Conservation (phyloP, 1,284 basidiomycete genomes). For the Hypsizygus ulmarius region DNA sequence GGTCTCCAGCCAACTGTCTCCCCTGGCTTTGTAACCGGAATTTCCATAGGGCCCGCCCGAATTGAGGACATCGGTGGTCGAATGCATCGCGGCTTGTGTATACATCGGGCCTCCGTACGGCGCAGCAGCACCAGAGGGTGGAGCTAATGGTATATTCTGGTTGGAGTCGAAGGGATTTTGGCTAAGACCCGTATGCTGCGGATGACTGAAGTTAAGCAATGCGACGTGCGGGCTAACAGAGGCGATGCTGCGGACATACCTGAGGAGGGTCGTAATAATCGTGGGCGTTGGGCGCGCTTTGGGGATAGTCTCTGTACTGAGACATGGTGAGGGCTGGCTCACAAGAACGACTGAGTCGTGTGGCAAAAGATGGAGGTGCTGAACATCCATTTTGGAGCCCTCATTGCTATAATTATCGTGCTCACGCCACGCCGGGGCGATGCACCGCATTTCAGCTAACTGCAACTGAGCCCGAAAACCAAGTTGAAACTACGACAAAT, state of each 20-base stretch:
- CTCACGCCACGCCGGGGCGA: not conserved
- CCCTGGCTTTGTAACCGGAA: slow-evolving; percentile 12
- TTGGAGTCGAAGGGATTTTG: slow-evolving; percentile 20
- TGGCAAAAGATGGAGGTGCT: not conserved
- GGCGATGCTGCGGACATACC: slow-evolving; percentile 12
- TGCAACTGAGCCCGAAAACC: no score
- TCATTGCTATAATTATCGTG: slow-evolving; percentile 1
- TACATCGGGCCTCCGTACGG: slow-evolving; percentile 18
- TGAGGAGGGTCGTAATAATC: slow-evolving; percentile 18
- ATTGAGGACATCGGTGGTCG: slow-evolving; percentile 13
- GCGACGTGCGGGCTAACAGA: slow-evolving; percentile 1
- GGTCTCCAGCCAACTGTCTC: slow-evolving; percentile 19
- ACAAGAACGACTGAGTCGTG: not conserved
- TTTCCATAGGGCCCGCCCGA: slow-evolving; percentile 5
- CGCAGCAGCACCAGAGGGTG: slow-evolving; percentile 8
- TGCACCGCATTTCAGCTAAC: not conserved
- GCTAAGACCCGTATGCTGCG: slow-evolving; percentile 6
- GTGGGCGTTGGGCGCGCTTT: slow-evolving; percentile 16
- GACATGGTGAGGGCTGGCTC: slow-evolving; percentile 12
- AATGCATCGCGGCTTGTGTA: slow-evolving; percentile 18
- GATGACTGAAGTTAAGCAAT: not conserved
- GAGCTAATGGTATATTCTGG: slow-evolving; percentile 14
- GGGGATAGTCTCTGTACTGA: slow-evolving; percentile 19
- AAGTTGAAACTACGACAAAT: no score
- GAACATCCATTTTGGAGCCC: not conserved